These are phyloP conservation scores for Lathyrus sativus DNA, from an alignment of 306 rosid species.

Conservation along the genomic window DNA sequence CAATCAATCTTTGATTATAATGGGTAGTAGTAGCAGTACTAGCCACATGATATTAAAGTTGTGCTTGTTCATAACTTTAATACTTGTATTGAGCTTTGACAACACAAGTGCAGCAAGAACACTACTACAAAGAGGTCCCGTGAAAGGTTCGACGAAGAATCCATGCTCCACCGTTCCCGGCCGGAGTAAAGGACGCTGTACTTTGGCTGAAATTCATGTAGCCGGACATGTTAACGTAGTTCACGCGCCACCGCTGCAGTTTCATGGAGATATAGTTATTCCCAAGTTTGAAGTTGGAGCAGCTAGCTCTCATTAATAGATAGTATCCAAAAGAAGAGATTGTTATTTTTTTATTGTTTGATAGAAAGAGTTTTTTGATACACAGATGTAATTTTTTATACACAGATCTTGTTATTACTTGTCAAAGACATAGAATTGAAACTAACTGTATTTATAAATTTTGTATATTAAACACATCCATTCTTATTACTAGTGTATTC, in stretches of 20 bases:
- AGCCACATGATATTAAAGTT: slow-evolving; percentile 15
- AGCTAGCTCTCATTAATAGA: background rate
- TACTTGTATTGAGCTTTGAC: slow-evolving; percentile 15
- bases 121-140: slow-evolving; percentile 44
- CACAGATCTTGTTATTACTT: no score
- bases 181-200: slow-evolving; percentile 38
- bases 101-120: slow-evolving; percentile 26
- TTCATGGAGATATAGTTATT: background rate
- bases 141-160: slow-evolving; percentile 17
- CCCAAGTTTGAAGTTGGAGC: no score
- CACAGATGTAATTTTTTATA: no score
- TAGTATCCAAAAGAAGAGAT: background rate
- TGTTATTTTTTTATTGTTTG: no score
- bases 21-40: no score
- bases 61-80: slow-evolving; percentile 15
- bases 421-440: no score
- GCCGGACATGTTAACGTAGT: slow-evolving; percentile 16
- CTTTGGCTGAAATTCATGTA: slow-evolving; percentile 33
- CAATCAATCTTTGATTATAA: no score
- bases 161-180: slow-evolving; percentile 50
- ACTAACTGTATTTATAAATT: no score
- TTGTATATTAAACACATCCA: no score
- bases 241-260: background rate
- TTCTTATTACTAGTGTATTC: no score
- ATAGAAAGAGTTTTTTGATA: no score